Percentiles rank a stretch among this genome's conserved stretches.
phyloP scores from a whole-genome alignment of 805 yeast genomes.

The Sugiyamaella lignohabitans region DNA sequence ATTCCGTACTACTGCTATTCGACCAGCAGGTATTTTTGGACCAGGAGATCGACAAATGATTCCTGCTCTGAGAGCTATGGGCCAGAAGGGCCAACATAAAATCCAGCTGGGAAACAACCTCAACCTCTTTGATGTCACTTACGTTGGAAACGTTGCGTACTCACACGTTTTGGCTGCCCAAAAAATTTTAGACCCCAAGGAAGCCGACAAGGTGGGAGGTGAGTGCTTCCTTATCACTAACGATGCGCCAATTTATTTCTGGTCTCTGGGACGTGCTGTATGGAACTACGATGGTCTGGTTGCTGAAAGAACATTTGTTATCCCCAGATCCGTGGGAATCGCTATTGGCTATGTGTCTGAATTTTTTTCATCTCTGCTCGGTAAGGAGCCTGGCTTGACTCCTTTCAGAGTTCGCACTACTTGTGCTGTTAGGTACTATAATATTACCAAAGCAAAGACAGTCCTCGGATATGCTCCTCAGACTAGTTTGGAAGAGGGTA shows the following conservation, averaged over 20 bases:
- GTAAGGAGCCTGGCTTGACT: slow-evolving; percentile 89
- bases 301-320: slow-evolving; percentile 59
- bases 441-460: slow-evolving; percentile 77
- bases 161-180: slow-evolving; percentile 91
- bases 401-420: slow-evolving; percentile 91
- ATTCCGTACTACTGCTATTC: slow-evolving; percentile 72
- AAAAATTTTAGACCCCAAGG: slow-evolving; percentile 46
- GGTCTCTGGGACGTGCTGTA: slow-evolving; percentile 94
- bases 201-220: slow-evolving; percentile 55
- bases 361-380: slow-evolving; percentile 57
- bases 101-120: slow-evolving; percentile 93
- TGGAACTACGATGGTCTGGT: slow-evolving; percentile 95
- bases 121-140: slow-evolving; percentile 93
- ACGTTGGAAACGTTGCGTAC: slow-evolving; percentile 97
- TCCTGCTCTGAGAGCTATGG: slow-evolving; percentile 83
- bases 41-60: slow-evolving; percentile 97
- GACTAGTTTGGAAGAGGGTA: slow-evolving; percentile 74
- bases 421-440: slow-evolving; percentile 90
- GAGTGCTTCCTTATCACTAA: slow-evolving; percentile 87
- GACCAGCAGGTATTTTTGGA: slow-evolving; percentile 98
- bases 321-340: slow-evolving; percentile 71
- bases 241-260: slow-evolving; percentile 90
- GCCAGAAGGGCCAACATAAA: slow-evolving; percentile 76
- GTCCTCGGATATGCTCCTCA: slow-evolving; percentile 74
- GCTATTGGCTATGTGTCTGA: slow-evolving; percentile 77